Percentiles rank a stretch among this genome's conserved stretches.
phyloP scores from a whole-genome alignment of 306 rosid genomes.

The Vicia villosa region DNA sequence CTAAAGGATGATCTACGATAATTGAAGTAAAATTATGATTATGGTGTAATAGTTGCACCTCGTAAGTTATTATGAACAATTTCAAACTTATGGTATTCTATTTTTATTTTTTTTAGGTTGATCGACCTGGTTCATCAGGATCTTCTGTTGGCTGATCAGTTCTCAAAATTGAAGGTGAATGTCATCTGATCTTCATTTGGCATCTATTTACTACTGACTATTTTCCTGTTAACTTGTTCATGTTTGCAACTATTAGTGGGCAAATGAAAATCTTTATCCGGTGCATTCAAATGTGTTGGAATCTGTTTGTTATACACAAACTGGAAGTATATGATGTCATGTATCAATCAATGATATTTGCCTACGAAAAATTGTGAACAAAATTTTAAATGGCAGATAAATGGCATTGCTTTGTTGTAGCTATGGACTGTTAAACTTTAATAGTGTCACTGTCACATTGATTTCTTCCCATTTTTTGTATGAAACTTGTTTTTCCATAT shows the following conservation, averaged over 20 bases:
- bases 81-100: conserved; percentile 29
- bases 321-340: conserved; percentile 6
- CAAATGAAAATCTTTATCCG: conserved; percentile 10
- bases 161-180: conserved; percentile 80
- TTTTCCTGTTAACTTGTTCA: conserved; percentile 19
- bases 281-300: conserved; percentile 22
- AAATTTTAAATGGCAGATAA: neutral
- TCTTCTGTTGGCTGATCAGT: conserved; percentile 83
- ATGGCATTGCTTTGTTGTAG: conserved; percentile 26
- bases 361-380: conserved; percentile 14
- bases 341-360: neutral
- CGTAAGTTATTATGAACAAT: conserved; percentile 19
- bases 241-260: conserved; percentile 22
- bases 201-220: conserved; percentile 18
- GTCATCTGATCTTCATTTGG: conserved; percentile 30
- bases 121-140: conserved; percentile 88
- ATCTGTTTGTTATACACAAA: neutral
- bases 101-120: conserved; percentile 59
- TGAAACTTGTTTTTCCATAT: conserved; percentile 11
- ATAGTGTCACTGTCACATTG: neutral
- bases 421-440: neutral
- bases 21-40: neutral
- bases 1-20: neutral
- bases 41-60: conserved; percentile 20
- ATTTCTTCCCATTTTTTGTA: conserved; percentile 7